These are phyloP conservation scores for Citrus unshiu DNA, from an alignment of 345 rosid species.

Conservation along the genomic window DNA sequence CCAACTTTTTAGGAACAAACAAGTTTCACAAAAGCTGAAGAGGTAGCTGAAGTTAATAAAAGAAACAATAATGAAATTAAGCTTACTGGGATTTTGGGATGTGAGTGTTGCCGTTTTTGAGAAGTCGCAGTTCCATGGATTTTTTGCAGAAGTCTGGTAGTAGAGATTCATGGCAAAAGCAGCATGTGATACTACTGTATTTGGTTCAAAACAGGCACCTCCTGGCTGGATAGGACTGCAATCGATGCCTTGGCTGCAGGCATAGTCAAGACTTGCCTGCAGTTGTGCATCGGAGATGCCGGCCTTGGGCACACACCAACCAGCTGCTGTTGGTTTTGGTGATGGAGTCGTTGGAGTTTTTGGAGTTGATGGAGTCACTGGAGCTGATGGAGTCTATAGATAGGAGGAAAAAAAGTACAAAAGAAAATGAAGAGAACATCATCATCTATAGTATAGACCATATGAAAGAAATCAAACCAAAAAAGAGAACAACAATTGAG, in stretches of 20 bases:
- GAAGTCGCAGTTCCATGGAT: constrained; percentile 68
- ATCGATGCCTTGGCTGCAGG: constrained; percentile 59
- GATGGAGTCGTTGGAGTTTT: constrained; percentile 37
- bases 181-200: constrained; percentile 58
- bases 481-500: background rate
- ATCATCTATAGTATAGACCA: background rate
- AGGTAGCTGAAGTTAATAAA: background rate
- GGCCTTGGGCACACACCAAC: constrained; percentile 69
- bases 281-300: constrained; percentile 50
- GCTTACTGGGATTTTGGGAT: constrained; percentile 42
- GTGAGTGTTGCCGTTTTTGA: constrained; percentile 58
- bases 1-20: background rate
- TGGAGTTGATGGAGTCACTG: constrained; percentile 16
- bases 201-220: constrained; percentile 73
- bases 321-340: constrained; percentile 36
- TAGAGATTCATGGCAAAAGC: constrained; percentile 80
- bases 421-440: background rate
- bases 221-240: constrained; percentile 67
- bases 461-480: background rate
- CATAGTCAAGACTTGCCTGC: constrained; percentile 74
- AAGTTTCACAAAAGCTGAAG: background rate
- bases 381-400: constrained; percentile 24
- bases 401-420: background rate
- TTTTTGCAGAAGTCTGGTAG: constrained; percentile 52
- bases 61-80: background rate